Conservation (phyloP, 306 rosid genomes). For the Luffa acutangula region DNA sequence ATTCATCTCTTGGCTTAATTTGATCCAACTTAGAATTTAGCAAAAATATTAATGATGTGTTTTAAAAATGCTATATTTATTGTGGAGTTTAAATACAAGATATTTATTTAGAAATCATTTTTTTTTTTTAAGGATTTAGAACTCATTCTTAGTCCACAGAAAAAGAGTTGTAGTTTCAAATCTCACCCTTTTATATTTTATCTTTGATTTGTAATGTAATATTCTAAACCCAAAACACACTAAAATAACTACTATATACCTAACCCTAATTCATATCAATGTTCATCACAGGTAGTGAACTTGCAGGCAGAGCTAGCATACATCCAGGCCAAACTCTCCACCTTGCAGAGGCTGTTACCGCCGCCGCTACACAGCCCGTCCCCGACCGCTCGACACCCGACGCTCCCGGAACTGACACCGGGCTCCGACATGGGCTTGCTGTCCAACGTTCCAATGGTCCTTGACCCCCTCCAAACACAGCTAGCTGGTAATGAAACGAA, state of each 20-base stretch:
- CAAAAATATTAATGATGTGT: background rate
- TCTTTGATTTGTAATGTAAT: background rate
- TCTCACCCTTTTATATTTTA: too few species aligned
- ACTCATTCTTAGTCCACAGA: too few species aligned
- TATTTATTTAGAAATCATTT: too few species aligned
- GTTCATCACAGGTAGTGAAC: conserved; percentile 47
- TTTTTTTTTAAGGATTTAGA: too few species aligned
- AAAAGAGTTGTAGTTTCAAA: too few species aligned
- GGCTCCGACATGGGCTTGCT: conserved; percentile 16
- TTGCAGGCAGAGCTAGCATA: conserved; percentile 73
- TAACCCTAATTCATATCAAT: conserved; percentile 1
- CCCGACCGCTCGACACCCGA: conserved; percentile 1
- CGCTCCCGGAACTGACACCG: background rate
- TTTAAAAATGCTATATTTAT: background rate
- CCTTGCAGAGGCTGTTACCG: conserved; percentile 29
- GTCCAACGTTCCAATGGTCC: conserved; percentile 22
- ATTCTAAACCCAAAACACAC: background rate
- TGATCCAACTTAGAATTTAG: background rate
- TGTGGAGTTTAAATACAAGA: background rate
- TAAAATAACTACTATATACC: background rate
- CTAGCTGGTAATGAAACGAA: conserved; percentile 18
- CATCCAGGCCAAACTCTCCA: conserved; percentile 60
- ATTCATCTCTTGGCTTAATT: background rate
- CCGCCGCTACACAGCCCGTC: background rate
- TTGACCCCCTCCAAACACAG: conserved; percentile 27